Conservation (phyloP, 2,329 filamentous ascomycete genomes). For the Pseudonectria foliicola region DNA sequence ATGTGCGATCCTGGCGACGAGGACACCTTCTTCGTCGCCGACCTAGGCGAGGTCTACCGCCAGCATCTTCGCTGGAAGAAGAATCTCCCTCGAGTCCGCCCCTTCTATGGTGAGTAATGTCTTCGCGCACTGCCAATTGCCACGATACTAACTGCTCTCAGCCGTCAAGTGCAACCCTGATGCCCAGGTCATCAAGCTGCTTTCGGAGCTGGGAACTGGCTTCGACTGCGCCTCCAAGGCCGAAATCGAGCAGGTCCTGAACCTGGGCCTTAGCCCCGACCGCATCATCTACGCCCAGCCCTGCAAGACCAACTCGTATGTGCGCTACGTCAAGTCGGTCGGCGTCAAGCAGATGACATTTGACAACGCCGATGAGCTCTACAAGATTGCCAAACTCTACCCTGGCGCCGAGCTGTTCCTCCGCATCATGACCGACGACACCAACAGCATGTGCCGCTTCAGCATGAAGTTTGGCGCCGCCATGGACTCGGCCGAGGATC, state of each 20-base stretch:
- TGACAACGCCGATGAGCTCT: conserved; percentile 94
- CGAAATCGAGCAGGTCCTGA: conserved; percentile 88
- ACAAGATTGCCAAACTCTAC: conserved; percentile 92
- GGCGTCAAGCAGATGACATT: conserved; percentile 98
- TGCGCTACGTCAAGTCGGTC: conserved; percentile 77
- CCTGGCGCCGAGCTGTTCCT: conserved; percentile 86
- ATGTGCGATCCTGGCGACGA: conserved; percentile 87
- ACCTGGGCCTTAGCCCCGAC: conserved; percentile 72
- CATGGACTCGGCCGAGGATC: conserved; percentile 69
- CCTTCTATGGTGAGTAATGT: conserved; percentile 73
- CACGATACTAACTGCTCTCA: conserved; percentile 27
- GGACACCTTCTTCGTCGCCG: conserved; percentile 96
- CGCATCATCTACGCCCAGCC: conserved; percentile 99
- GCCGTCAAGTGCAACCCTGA: conserved; percentile 99
- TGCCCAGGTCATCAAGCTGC: conserved; percentile 76
- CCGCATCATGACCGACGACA: conserved; percentile 94
- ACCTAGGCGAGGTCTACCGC: conserved; percentile 96
- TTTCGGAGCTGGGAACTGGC: conserved; percentile 81
- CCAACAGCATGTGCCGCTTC: conserved; percentile 84
- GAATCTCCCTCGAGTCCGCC: conserved; percentile 85
- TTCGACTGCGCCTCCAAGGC: conserved; percentile 98
- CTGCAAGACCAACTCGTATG: conserved; percentile 98
- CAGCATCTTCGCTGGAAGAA: conserved; percentile 98
- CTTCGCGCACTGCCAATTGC: not conserved
- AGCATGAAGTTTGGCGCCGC: conserved; percentile 97